Conservation (phyloP, 2,329 filamentous ascomycete species). For the Epichloe gansuensis region DNA sequence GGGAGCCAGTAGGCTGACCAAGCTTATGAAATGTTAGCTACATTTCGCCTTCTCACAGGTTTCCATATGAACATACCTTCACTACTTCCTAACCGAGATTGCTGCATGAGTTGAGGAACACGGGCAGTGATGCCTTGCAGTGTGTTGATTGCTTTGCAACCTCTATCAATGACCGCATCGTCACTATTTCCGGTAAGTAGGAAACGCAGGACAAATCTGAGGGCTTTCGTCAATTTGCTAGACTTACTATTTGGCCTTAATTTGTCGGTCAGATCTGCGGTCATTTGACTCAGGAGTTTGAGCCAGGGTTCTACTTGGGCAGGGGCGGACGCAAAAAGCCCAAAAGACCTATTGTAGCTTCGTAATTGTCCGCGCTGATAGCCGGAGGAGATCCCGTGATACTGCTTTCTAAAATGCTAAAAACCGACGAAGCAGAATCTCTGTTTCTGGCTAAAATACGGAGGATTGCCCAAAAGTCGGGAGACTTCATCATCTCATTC, state of each 20-base stretch:
- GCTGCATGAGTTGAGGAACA: slow-evolving; percentile 77
- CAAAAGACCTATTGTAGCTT: slow-evolving; percentile 69
- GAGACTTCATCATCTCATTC: slow-evolving; percentile 89
- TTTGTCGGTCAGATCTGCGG: slow-evolving; percentile 19
- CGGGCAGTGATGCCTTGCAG: slow-evolving; percentile 72
- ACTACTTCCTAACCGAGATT: slow-evolving; percentile 79
- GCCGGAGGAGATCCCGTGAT: slow-evolving; percentile 64
- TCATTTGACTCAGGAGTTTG: slow-evolving; percentile 48
- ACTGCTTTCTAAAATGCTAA: slow-evolving; percentile 73
- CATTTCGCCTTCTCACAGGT: not conserved
- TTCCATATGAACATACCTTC: slow-evolving; percentile 45
- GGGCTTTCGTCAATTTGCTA: not conserved
- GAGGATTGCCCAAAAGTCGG: slow-evolving; percentile 92
- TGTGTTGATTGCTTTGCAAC: slow-evolving; percentile 67
- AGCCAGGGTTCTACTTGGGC: slow-evolving; percentile 59
- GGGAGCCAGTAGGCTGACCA: slow-evolving; percentile 98
- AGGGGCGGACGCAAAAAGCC: slow-evolving; percentile 77
- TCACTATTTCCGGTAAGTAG: slow-evolving; percentile 12
- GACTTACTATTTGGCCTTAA: slow-evolving; percentile 17
- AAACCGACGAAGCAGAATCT: slow-evolving; percentile 65
- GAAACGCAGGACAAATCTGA: not conserved
- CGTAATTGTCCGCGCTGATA: slow-evolving; percentile 92
- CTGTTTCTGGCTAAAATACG: slow-evolving; percentile 58
- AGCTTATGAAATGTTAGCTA: slow-evolving; percentile 35
- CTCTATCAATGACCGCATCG: slow-evolving; percentile 54